Evolutionary conservation across 768 basidiomycete genomes (phyloP), one percentile per base, ranked within the genome.

Genomic region (Leccinum aurantiacum): DNA sequence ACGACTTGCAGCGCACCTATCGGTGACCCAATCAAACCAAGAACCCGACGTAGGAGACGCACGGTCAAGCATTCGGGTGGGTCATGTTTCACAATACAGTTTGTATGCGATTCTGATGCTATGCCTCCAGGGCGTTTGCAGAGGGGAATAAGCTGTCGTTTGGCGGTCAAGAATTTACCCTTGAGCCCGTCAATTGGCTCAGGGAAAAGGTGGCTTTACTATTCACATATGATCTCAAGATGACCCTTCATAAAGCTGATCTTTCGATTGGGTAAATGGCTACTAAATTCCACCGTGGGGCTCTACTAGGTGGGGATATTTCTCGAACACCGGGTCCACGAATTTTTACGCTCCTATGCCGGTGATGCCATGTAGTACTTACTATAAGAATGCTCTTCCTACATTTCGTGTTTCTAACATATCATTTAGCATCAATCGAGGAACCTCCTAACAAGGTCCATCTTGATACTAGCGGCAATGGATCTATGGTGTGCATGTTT

Each of bases 371-470:
- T 38, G 65, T 65, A 56, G 6, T 60, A 2, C 5, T 17, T 27
- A 27, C 25, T 27, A 15, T 3, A 9, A 1, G 4, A 14, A 51
- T 9, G 27, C 38, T 13, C 38, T 13, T 6, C 2, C 3, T 51
- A 15, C 15, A 48, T 2, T 31, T 22, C 3, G 2, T 41, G n/a
- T 19, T 48, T 25, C 35, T 65, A 5, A 68, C 15, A 0, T 53
- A 0, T 49, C 14, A 14, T 33, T 3, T 50, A 67, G 66, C 60
- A 1, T 65, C 66, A 10, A 1, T 67, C 10, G 66, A 67, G 47
- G 66, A 68, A 38, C 24, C 66, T 33, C 66, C 68, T 2, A 67
- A 67, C 57, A 56, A 44, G 58, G 37, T 68, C 7, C 66, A 67
- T 54, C 33, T 67, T 6, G 54, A 67, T 27, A 48, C 24, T 10